A percentile compares a stretch with the other conserved stretches of the same genome.
phyloP scores from a whole-genome alignment of 805 yeast genomes.

The Cyberlindnera maritima region DNA sequence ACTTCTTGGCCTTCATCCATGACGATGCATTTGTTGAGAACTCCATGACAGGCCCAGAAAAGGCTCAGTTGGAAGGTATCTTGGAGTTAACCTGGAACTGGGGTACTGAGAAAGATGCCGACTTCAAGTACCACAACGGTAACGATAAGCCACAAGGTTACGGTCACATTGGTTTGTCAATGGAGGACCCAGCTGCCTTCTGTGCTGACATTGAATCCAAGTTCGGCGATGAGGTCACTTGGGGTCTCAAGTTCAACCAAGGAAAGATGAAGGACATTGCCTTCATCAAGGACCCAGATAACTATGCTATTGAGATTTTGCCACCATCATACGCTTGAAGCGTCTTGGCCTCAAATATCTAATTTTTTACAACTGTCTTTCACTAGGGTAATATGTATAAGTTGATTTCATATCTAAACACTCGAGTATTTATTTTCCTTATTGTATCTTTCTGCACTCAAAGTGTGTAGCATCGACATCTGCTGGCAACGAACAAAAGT shows the following conservation, averaged over 20 bases:
- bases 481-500: constrained; percentile 48
- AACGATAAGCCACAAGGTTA: constrained; percentile 78
- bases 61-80: constrained; percentile 57
- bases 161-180: constrained; percentile 80
- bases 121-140: constrained; percentile 80
- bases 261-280: constrained; percentile 62
- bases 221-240: constrained; percentile 50
- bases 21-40: constrained; percentile 41
- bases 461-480: constrained; percentile 48
- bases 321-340: constrained; percentile 31
- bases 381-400: no score
- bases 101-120: constrained; percentile 84
- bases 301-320: constrained; percentile 77
- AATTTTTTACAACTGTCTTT: no score
- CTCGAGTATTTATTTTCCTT: background rate
- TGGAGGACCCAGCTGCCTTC: constrained; percentile 56
- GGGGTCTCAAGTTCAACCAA: constrained; percentile 56
- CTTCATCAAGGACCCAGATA: constrained; percentile 85
- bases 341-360: no score
- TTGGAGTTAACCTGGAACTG: constrained; percentile 92
- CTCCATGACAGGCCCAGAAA: constrained; percentile 32
- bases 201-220: constrained; percentile 46
- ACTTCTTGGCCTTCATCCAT: constrained; percentile 76
- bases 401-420: background rate
- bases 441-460: constrained; percentile 44